Base-by-base conservation (phyloP, 257 asterid species). In the Plantago elongata region DNA sequence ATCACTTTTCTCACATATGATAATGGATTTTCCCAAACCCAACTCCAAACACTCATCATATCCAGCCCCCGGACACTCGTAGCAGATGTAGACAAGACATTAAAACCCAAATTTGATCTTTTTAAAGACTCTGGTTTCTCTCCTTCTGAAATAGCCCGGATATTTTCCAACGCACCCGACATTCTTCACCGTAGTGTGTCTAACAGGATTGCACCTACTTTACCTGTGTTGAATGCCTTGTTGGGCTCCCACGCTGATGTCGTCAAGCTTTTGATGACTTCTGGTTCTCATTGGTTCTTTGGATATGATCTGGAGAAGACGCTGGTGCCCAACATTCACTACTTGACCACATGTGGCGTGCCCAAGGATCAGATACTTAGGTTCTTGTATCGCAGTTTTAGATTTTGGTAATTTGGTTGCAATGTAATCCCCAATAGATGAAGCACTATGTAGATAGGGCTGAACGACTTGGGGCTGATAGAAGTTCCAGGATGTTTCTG, bases 101-200 rank as follows among this genome's bases (percentile, higher is more conserved):
- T 60, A 37, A 43, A 60, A 51, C 27, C 64, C 64, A 10, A 60
- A 60, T 16, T 9, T 60, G 40, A 60, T 42, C 42, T 17, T 60
- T 16, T 60, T 60, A 11, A 51, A 1, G 2, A 22, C n/a, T n/a
- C n/a, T 38, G 64, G 64, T 13, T 44, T 60, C 44, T 44, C 43
- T 46, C 9, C 16, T 44, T 5, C 12, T 18, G 64, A 60, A 6
- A 44, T 60, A 43, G 64, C 51, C 11, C 52, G 16, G 15, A 60
- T 60, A 17, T 16, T 60, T 12, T 46, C 52, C 5, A 44, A 18
- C 5, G 5, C 17, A 37, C 42, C 64, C 10, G 37, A 9, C 7
- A 44, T 60, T 44, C 44, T 60, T 13, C 27, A 51, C 16, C 7
- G 11, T 44, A 44, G 43, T 40, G 2, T 17, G 11, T 11, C 45